phyloP scores from a whole-genome alignment of 306 rosid genomes.

The Vigna radiata region DNA sequence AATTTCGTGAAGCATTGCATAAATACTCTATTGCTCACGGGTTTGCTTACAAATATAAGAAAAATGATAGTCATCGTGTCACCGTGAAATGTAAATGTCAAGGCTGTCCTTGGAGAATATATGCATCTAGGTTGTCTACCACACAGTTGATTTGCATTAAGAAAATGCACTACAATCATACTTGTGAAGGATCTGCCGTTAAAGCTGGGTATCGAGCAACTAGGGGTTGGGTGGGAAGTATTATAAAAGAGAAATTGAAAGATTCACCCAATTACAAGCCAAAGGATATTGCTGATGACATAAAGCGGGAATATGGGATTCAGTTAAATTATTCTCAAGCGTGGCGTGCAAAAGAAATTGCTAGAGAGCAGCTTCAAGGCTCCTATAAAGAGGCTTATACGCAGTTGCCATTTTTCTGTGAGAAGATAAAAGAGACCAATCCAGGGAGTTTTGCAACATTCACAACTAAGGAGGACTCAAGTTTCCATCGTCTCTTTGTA shows the following conservation, averaged over 20 bases:
- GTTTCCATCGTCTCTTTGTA: constrained; percentile 92
- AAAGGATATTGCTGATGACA: constrained; percentile 92
- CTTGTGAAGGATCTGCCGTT: constrained; percentile 89
- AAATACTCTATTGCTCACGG: constrained; percentile 96
- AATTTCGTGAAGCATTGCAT: constrained; percentile 94
- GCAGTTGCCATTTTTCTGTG: constrained; percentile 86
- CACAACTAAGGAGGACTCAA: constrained; percentile 89
- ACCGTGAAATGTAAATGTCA: constrained; percentile 95
- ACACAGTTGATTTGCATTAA: constrained; percentile 93
- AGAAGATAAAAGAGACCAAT: constrained; percentile 88
- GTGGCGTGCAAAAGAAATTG: constrained; percentile 98
- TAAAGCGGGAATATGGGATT: constrained; percentile 91
- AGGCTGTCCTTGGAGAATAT: constrained; percentile 97
- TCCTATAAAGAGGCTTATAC: constrained; percentile 95
- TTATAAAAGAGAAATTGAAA: constrained; percentile 94
- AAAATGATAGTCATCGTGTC: constrained; percentile 93
- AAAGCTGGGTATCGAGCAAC: constrained; percentile 98
- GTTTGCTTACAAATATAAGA: constrained; percentile 90
- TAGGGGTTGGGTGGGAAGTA: constrained; percentile 98
- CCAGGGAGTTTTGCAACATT: constrained; percentile 93
- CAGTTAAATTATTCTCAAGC: constrained; percentile 98
- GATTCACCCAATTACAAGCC: constrained; percentile 93
- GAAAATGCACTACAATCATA: constrained; percentile 81
- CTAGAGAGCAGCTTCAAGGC: constrained; percentile 96
- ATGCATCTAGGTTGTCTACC: constrained; percentile 88